These are phyloP conservation scores for Neurospora pannonica DNA, from an alignment of 495 filamentous ascomycete species.

Conservation along the genomic window DNA sequence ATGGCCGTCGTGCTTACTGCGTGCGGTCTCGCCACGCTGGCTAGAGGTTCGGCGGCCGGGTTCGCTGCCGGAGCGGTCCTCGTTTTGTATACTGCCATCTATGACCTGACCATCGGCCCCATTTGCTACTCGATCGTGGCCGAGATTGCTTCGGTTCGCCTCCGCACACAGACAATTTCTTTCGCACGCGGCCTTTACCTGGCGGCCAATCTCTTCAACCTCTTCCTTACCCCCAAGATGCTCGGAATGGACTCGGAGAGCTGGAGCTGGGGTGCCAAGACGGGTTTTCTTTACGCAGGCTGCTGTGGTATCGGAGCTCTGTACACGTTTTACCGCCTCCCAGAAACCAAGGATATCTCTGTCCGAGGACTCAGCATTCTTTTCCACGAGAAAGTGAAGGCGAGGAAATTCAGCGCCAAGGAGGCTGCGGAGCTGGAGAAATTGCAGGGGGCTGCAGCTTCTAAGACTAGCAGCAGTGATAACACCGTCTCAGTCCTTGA, in stretches of 20 bases:
- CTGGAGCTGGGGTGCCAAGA: conserved; percentile 45
- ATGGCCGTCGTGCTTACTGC: conserved; percentile 34
- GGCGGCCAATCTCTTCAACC: conserved; percentile 34
- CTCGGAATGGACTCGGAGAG: conserved; percentile 26
- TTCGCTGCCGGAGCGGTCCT: conserved; percentile 46
- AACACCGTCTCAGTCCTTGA: not conserved
- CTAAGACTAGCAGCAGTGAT: not conserved
- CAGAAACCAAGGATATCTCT: conserved; percentile 38
- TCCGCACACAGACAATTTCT: conserved; percentile 45
- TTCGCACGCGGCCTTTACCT: conserved; percentile 50
- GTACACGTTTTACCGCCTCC: conserved; percentile 33
- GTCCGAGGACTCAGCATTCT: conserved; percentile 50
- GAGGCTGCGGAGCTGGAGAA: conserved; percentile 6
- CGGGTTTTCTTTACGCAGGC: conserved; percentile 49
- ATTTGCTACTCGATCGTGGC: conserved; percentile 53
- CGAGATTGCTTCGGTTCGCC: conserved; percentile 45
- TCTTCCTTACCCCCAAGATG: conserved; percentile 41
- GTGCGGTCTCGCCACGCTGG: conserved; percentile 16
- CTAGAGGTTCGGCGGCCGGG: conserved; percentile 17
- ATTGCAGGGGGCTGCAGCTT: not conserved
- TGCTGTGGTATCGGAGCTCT: conserved; percentile 34
- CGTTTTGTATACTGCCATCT: conserved; percentile 39
- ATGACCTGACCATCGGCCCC: conserved; percentile 50
- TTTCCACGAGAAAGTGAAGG: conserved; percentile 40
- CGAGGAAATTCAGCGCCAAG: conserved; percentile 33